Percentiles rank a stretch among this genome's conserved stretches.
Evolutionary conservation across 768 basidiomycete species (phyloP).

Genomic region (Terana coerulea): DNA sequence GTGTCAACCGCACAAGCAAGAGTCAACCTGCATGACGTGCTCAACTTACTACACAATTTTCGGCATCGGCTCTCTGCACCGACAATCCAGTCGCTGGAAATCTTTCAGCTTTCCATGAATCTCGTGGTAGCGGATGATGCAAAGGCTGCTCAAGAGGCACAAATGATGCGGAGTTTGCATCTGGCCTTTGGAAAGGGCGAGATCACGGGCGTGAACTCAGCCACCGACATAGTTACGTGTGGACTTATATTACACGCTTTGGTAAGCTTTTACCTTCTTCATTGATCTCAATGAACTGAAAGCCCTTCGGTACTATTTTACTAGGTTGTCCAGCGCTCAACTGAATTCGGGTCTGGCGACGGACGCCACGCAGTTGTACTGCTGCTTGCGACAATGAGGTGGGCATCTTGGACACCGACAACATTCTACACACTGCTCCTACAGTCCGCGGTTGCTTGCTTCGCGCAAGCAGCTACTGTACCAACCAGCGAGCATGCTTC

Average conservation of each 20-base stretch:
- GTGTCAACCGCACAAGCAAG: conserved; percentile 36
- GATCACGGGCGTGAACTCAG: conserved; percentile 51
- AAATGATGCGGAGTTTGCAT: conserved; percentile 65
- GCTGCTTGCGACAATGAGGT: conserved; percentile 21
- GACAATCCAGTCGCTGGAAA: conserved; percentile 55
- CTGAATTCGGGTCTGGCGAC: conserved; percentile 63
- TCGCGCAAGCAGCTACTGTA: conserved; percentile 44
- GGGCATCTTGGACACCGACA: conserved; percentile 22
- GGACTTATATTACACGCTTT: conserved; percentile 58
- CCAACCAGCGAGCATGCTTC: conserved; percentile 17
- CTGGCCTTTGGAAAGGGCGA: conserved; percentile 55
- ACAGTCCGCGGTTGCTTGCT: conserved; percentile 56
- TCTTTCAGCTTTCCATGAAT: conserved; percentile 54
- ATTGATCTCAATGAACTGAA: not conserved
- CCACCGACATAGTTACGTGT: conserved; percentile 62
- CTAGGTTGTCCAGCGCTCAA: conserved; percentile 56
- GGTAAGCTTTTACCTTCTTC: conserved; percentile 34
- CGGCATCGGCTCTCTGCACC: conserved; percentile 47
- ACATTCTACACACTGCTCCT: conserved; percentile 50
- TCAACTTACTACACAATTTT: conserved; percentile 27
- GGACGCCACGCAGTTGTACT: conserved; percentile 24
- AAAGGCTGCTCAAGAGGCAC: conserved; percentile 65
- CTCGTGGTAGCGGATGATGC: conserved; percentile 65
- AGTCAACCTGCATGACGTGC: not conserved
- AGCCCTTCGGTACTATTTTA: not conserved